A percentile compares a stretch with the other conserved stretches of the same genome.
Conservation (phyloP, 257 asterid genomes). For the Lycium ferocissimum region DNA sequence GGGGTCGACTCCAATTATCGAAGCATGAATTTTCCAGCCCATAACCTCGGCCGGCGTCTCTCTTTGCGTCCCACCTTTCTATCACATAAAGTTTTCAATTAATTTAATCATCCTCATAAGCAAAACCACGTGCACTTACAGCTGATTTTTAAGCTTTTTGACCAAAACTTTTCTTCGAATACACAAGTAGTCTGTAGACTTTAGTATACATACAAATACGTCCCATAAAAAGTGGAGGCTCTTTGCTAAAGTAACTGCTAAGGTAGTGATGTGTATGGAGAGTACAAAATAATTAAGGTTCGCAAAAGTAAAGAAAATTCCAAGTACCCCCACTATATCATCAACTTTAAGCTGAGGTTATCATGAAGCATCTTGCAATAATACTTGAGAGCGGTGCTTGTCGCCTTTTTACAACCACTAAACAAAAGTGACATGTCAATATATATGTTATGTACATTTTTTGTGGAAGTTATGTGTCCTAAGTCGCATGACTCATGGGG, state of each 20-base stretch:
- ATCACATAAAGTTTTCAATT: slow-evolving; percentile 4
- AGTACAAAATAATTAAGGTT: neutral
- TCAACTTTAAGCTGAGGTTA: slow-evolving; percentile 25
- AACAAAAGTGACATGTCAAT: neutral
- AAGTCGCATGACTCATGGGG: neutral
- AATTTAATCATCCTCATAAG: neutral
- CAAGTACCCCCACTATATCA: neutral
- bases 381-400: neutral
- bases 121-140: slow-evolving; percentile 52
- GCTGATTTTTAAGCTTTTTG: slow-evolving; percentile 35
- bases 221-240: slow-evolving; percentile 29
- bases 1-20: slow-evolving; percentile 33
- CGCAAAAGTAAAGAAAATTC: slow-evolving; percentile 24
- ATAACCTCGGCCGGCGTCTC: slow-evolving; percentile 1
- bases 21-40: slow-evolving; percentile 18
- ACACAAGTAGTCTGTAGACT: neutral
- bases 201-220: neutral
- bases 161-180: slow-evolving; percentile 32
- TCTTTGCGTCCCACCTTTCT: slow-evolving; percentile 20
- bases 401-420: slow-evolving; percentile 7
- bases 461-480: slow-evolving; percentile 1
- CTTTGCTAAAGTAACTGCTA: slow-evolving; percentile 38
- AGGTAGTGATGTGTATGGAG: slow-evolving; percentile 38
- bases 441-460: neutral
- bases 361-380: slow-evolving; percentile 32